Percentiles rank a stretch among this genome's conserved stretches.
These are phyloP conservation scores for Pythium apleroticum DNA, from an alignment of 352 stramenopile species.

Conservation along the genomic window DNA sequence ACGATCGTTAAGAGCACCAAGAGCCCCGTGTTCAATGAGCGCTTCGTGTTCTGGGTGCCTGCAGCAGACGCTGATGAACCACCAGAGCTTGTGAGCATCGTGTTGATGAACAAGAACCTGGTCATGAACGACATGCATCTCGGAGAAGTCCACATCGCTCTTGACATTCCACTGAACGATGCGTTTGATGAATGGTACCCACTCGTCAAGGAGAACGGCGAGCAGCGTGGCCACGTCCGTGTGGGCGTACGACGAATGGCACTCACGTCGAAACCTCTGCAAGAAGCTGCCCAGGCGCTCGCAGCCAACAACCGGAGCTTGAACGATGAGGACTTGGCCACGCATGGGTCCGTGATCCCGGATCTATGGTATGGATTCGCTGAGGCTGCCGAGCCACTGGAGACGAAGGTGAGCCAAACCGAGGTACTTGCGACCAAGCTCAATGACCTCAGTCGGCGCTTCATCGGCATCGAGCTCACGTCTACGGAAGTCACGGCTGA, in stretches of 20 bases:
- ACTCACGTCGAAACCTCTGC: conserved; percentile 52
- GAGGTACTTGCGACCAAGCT: conserved; percentile 59
- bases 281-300: conserved; percentile 46
- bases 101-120: conserved; percentile 45
- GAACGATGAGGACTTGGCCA: conserved; percentile 42
- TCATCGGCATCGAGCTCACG: conserved; percentile 58
- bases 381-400: conserved; percentile 33
- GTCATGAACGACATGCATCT: conserved; percentile 51
- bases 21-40: conserved; percentile 55
- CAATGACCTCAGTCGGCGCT: conserved; percentile 46
- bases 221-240: conserved; percentile 50
- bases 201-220: conserved; percentile 55
- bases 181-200: conserved; percentile 71
- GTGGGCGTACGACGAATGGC: conserved; percentile 56
- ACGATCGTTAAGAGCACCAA: conserved; percentile 29
- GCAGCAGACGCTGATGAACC: conserved; percentile 32
- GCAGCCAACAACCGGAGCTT: conserved; percentile 39
- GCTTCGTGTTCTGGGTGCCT: conserved; percentile 73
- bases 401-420: conserved; percentile 31
- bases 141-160: conserved; percentile 66
- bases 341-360: conserved; percentile 49
- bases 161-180: conserved; percentile 67
- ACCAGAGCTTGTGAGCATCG: conserved; percentile 48
- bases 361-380: conserved; percentile 65
- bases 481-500: conserved; percentile 32